phyloP scores from a whole-genome alignment of 352 stramenopile species.

The Globisporangium heterothallicum region DNA sequence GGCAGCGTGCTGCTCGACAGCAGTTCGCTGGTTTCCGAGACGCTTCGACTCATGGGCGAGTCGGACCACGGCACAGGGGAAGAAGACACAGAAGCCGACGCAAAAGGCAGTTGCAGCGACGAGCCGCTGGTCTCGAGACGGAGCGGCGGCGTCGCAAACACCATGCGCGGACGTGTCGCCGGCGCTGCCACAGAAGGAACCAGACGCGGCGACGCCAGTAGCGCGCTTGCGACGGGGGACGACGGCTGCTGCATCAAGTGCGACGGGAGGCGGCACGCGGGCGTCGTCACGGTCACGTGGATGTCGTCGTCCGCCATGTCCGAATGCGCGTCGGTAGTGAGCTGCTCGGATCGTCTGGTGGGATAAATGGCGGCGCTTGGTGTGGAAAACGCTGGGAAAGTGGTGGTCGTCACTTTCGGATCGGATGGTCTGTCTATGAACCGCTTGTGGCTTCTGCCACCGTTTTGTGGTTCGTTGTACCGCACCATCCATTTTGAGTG shows the following conservation, averaged over 20 bases:
- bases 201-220: constrained; percentile 11
- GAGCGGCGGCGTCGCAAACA: constrained; percentile 66
- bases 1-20: constrained; percentile 17
- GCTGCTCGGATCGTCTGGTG: not conserved
- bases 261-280: not conserved
- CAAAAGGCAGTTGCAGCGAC: constrained; percentile 41
- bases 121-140: constrained; percentile 46
- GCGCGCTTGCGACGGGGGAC: constrained; percentile 10
- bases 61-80: constrained; percentile 10
- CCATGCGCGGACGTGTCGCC: constrained; percentile 27
- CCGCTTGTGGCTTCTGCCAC: too few relatives aligned
- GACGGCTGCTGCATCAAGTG: constrained; percentile 10
- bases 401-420: constrained; percentile 1
- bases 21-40: constrained; percentile 24
- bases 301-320: not conserved
- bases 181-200: constrained; percentile 7
- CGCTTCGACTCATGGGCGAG: not conserved
- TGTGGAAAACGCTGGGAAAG: too few relatives aligned
- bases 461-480: too few relatives aligned
- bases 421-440: too few relatives aligned
- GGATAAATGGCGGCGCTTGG: not conserved
- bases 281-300: constrained; percentile 3
- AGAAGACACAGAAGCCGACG: constrained; percentile 14
- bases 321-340: not conserved
- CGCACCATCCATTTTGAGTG: too few relatives aligned